Base-by-base conservation (phyloP, 805 yeast species). In the Cyberlindnera euphorbiae region DNA sequence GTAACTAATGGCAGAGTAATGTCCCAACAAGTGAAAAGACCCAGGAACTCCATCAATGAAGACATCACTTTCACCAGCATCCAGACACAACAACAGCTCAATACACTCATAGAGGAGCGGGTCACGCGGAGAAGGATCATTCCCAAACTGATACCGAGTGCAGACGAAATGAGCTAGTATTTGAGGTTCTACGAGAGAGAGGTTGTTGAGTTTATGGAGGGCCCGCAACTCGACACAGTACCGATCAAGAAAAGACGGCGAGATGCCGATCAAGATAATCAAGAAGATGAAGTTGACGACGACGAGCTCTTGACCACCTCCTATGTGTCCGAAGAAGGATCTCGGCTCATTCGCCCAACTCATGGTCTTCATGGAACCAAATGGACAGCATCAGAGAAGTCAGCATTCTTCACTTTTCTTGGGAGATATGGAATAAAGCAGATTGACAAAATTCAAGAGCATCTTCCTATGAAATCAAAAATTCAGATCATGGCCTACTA, bases 351-450 rank as follows among this genome's bases (percentile, higher is more conserved):
- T 8, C 28, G 28, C 7, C 11, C 9, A 4, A 22, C 16, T 6
- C 13, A 6, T 6, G 30, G 29, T 4, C 26, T 21, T 2, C 11
- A 17, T 21, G 48, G 48, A 12, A 32, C 42, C 1, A 9, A 24
- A 10, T 44, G 48, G 48, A 18, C 38, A 4, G 36, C 34, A 6
- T 17, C 16, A 2, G 83, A 79, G 36, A 77, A 78, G 45, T 72
- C 70, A 15, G 26, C 37, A 11, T 79, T 79, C 52, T 79, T 76
- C 52, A 59, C 61, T 15, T 60, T 67, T 16, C 50, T 79, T 22
- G 66, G 72, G 1, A 56, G 78, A 23, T 69, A 63, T 46, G 69
- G 79, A 3, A 76, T 75, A 16, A 66, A 66, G 35, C 49, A 67
- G n/a, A 35, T 64, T 1, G 75, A 73, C 8, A 35, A 52, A 10